Percentiles rank a stretch among this genome's conserved stretches.
These are phyloP conservation scores for Stephania cephalantha DNA, from an alignment of 164 flowering plant genomes.

Conservation along the genomic window DNA sequence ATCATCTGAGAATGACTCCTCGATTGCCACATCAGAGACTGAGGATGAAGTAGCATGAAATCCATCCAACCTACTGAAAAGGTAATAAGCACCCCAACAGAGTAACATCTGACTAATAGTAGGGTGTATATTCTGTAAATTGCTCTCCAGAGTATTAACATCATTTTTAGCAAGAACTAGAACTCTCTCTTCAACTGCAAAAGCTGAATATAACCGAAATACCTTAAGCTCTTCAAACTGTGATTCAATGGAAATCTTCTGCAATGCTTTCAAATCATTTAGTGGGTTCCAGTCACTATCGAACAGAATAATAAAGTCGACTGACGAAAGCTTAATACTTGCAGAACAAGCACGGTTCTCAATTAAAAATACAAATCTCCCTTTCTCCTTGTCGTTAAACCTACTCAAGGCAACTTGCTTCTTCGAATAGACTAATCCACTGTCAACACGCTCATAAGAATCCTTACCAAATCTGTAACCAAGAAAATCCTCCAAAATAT, in stretches of 20 bases:
- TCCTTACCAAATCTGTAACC: constrained; percentile 65
- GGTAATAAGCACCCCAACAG: constrained; percentile 65
- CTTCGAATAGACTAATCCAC: constrained; percentile 32
- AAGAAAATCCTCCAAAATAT: constrained; percentile 76
- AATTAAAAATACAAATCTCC: constrained; percentile 66
- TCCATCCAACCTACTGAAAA: constrained; percentile 51
- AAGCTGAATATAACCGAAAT: constrained; percentile 70
- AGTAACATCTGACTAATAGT: constrained; percentile 47
- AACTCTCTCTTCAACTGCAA: constrained; percentile 73
- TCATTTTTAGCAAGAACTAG: constrained; percentile 51
- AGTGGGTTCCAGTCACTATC: constrained; percentile 78
- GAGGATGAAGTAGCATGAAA: constrained; percentile 35
- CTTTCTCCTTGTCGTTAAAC: constrained; percentile 56
- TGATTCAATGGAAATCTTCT: constrained; percentile 56
- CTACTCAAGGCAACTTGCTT: constrained; percentile 57
- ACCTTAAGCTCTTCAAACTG: constrained; percentile 47
- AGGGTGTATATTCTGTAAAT: constrained; percentile 32
- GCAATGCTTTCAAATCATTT: constrained; percentile 64
- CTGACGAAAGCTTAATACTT: constrained; percentile 62
- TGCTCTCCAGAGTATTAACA: constrained; percentile 29
- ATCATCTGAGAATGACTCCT: constrained; percentile 29
- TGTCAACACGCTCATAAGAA: constrained; percentile 76
- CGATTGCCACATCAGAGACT: constrained; percentile 18
- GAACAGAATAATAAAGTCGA: constrained; percentile 61
- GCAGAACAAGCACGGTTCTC: constrained; percentile 75